Evolutionary conservation across 441 rosid genomes (phyloP).

Genomic region (Erysimum cheiri): DNA sequence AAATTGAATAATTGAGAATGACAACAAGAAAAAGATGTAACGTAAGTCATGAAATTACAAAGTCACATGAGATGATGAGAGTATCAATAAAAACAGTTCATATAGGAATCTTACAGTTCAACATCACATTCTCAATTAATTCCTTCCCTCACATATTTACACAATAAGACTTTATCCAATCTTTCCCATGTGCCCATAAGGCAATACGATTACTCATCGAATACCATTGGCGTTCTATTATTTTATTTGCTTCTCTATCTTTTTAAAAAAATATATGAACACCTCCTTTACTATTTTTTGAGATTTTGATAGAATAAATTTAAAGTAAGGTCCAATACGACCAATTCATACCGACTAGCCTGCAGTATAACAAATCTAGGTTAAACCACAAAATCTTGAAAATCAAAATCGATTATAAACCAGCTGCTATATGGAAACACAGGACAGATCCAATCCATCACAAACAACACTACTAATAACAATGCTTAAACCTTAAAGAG

Average conservation of each 20-base stretch:
- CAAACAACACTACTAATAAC: background rate
- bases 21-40: constrained; percentile 38
- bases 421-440: constrained; percentile 7
- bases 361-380: background rate
- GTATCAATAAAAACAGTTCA: constrained; percentile 42
- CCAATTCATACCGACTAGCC: background rate
- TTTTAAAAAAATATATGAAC: constrained; percentile 1
- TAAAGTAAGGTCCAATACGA: too few relatives aligned
- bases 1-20: constrained; percentile 41
- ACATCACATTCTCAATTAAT: constrained; percentile 41
- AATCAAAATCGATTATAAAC: background rate
- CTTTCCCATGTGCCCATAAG: constrained; percentile 38
- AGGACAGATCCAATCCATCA: background rate
- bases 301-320: too few relatives aligned
- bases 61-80: constrained; percentile 42
- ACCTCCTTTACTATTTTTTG: background rate
- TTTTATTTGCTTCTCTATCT: background rate
- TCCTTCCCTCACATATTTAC: constrained; percentile 30
- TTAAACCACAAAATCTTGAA: background rate
- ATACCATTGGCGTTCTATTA: constrained; percentile 6
- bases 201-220: too few relatives aligned
- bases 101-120: constrained; percentile 43
- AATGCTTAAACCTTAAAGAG: background rate
- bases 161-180: constrained; percentile 23
- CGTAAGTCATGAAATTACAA: constrained; percentile 32